These are phyloP conservation scores for Arthrobotrys conoides DNA, from an alignment of 2,329 filamentous ascomycete genomes.

Conservation along the genomic window DNA sequence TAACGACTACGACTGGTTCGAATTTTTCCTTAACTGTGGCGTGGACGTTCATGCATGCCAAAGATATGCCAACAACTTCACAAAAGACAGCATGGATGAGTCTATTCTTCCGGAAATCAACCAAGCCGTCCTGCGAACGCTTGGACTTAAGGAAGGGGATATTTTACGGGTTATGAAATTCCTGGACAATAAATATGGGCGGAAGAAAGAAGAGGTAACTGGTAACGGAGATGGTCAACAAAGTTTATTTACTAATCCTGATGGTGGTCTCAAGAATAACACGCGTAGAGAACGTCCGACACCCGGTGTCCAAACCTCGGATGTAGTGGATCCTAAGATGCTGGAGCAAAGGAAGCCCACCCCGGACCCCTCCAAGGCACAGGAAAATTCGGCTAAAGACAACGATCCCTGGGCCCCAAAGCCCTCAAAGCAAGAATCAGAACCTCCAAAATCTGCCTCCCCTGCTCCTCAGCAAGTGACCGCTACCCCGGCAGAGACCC, in stretches of 20 bases:
- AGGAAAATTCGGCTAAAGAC: constrained; percentile 78
- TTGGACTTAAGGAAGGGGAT: constrained; percentile 96
- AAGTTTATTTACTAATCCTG: constrained; percentile 89
- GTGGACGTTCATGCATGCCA: constrained; percentile 94
- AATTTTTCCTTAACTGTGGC: constrained; percentile 94
- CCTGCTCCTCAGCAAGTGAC: constrained; percentile 65
- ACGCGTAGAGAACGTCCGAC: constrained; percentile 91
- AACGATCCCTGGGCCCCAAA: constrained; percentile 99
- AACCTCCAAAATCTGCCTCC: constrained; percentile 66
- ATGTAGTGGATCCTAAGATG: constrained; percentile 87
- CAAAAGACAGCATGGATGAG: constrained; percentile 94
- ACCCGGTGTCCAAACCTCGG: constrained; percentile 85
- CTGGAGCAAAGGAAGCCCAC: constrained; percentile 76
- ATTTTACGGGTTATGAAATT: constrained; percentile 95
- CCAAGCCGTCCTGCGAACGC: constrained; percentile 82
- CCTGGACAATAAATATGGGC: constrained; percentile 83
- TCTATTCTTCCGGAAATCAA: constrained; percentile 92
- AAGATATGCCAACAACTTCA: constrained; percentile 90
- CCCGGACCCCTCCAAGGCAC: constrained; percentile 70
- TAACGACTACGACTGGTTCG: constrained; percentile 93
- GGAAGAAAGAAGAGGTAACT: constrained; percentile 75
- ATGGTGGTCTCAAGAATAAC: constrained; percentile 92
- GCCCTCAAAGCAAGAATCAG: constrained; percentile 75
- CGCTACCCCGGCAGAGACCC: constrained; percentile 65
- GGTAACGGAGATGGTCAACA: constrained; percentile 71